A percentile compares a stretch with the other conserved stretches of the same genome.
These are phyloP conservation scores for Coniosporium tulheliwenetii DNA, from an alignment of 2,329 filamentous ascomycete genomes.

Conservation along the genomic window DNA sequence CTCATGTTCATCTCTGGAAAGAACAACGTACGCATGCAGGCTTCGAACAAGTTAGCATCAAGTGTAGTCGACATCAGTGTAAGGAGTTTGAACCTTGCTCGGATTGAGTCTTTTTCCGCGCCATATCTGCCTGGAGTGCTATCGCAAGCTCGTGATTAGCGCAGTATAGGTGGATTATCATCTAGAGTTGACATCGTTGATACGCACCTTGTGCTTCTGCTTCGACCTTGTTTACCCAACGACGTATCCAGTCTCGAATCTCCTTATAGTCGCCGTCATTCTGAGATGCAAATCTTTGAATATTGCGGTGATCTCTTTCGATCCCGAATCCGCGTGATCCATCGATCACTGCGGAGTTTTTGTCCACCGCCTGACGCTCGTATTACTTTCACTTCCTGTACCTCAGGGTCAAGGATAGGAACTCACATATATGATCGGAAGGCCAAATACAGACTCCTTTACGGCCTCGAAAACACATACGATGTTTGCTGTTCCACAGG, in stretches of 20 bases:
- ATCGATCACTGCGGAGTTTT: conserved; percentile 1
- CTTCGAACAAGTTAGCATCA: background rate
- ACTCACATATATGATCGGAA: conserved; percentile 1
- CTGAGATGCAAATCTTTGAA: conserved; percentile 1
- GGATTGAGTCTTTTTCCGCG: too few species aligned
- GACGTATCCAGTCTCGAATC: background rate
- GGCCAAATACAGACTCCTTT: conserved; percentile 1
- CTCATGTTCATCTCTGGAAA: conserved; percentile 1
- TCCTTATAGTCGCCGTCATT: conserved; percentile 1
- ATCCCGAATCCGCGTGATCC: background rate
- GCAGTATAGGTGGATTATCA: too few species aligned
- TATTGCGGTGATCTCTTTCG: background rate
- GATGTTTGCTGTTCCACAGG: background rate
- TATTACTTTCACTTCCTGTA: background rate
- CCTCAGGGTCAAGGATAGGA: background rate
- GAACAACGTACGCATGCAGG: conserved; percentile 1
- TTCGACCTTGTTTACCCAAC: background rate
- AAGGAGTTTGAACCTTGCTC: too few species aligned
- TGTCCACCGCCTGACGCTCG: conserved; percentile 1
- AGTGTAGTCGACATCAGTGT: too few species aligned
- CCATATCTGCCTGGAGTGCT: too few species aligned
- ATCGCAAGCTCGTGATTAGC: too few species aligned
- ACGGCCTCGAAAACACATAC: conserved; percentile 1
- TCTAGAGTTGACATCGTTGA: background rate
- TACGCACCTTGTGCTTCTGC: background rate